Percentiles rank a stretch among this genome's conserved stretches.
These are phyloP conservation scores for Acanthochlamys bracteata DNA, from an alignment of 106 monocot species.

Conservation along the genomic window DNA sequence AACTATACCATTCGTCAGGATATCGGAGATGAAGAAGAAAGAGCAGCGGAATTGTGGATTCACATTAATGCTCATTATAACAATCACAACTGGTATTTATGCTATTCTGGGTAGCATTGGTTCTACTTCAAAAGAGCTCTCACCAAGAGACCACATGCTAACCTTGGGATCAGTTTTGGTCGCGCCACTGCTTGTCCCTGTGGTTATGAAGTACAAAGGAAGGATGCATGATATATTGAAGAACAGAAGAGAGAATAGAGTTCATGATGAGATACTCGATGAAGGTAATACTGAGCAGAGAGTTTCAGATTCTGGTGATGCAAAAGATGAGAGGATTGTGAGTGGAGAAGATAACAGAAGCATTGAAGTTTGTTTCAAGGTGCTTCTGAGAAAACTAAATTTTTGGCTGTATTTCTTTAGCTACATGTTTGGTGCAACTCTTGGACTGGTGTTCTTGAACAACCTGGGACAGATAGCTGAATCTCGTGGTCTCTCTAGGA, in stretches of 20 bases:
- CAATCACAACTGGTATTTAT: conserved; percentile 40
- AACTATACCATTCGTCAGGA: conserved; percentile 23
- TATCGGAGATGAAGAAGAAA: not conserved
- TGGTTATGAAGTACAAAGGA: conserved; percentile 18
- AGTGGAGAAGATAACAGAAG: not conserved
- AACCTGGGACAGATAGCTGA: conserved; percentile 85
- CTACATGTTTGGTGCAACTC: conserved; percentile 62
- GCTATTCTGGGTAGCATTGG: conserved; percentile 47
- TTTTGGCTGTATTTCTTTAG: conserved; percentile 80
- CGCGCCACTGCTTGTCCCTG: conserved; percentile 22
- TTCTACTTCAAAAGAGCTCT: conserved; percentile 18
- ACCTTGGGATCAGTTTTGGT: conserved; percentile 32
- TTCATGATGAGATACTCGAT: conserved; percentile 20
- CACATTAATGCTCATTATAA: conserved; percentile 34
- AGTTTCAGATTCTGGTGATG: not conserved
- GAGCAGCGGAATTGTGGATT: conserved; percentile 13
- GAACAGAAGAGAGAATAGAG: conserved; percentile 19
- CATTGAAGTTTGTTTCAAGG: conserved; percentile 22
- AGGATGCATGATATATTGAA: conserved; percentile 7
- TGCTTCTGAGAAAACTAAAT: conserved; percentile 34
- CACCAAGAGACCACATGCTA: conserved; percentile 26
- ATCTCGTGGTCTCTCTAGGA: conserved; percentile 40
- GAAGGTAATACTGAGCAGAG: conserved; percentile 16
- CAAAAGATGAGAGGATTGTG: not conserved
- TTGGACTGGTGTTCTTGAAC: conserved; percentile 72